Conservation (phyloP, 352 stramenopile species). For the Phytophthora macrochlamydospora region DNA sequence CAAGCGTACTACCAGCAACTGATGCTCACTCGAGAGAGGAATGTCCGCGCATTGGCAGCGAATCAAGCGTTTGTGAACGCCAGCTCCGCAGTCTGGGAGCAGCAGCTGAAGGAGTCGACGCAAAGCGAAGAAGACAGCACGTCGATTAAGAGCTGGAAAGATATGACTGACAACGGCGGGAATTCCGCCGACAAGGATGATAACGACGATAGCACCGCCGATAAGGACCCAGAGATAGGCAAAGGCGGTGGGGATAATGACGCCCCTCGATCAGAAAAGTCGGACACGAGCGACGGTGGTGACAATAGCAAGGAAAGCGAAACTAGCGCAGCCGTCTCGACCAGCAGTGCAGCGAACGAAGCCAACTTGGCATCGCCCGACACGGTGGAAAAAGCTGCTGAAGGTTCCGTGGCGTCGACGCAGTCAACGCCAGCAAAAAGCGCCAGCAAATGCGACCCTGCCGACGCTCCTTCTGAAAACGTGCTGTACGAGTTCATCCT, state of each 20-base stretch:
- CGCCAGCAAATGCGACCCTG: constrained; percentile 13
- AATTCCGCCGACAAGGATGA: background rate
- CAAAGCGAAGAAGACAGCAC: constrained; percentile 27
- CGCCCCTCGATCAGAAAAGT: background rate
- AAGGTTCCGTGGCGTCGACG: constrained; percentile 3
- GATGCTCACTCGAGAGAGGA: constrained; percentile 51
- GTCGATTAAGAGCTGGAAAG: constrained; percentile 37
- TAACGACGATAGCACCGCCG: background rate
- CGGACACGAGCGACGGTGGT: constrained; percentile 12
- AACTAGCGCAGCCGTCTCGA: constrained; percentile 10
- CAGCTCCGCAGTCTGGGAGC: constrained; percentile 48
- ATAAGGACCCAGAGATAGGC: constrained; percentile 14
- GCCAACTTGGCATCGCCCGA: constrained; percentile 14
- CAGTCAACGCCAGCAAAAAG: constrained; percentile 23
- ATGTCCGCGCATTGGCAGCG: constrained; percentile 53
- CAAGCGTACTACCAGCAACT: constrained; percentile 65
- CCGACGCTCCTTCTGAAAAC: constrained; percentile 22
- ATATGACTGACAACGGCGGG: constrained; percentile 15
- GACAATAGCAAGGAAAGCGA: constrained; percentile 22
- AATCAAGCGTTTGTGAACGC: constrained; percentile 52
- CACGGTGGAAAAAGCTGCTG: constrained; percentile 22
- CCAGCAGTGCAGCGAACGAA: constrained; percentile 6
- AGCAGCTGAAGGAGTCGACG: constrained; percentile 34
- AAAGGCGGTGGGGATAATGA: background rate
- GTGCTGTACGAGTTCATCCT: constrained; percentile 78